Conservation (phyloP, 2,329 filamentous ascomycete genomes). For the Cryphonectria radicalis region DNA sequence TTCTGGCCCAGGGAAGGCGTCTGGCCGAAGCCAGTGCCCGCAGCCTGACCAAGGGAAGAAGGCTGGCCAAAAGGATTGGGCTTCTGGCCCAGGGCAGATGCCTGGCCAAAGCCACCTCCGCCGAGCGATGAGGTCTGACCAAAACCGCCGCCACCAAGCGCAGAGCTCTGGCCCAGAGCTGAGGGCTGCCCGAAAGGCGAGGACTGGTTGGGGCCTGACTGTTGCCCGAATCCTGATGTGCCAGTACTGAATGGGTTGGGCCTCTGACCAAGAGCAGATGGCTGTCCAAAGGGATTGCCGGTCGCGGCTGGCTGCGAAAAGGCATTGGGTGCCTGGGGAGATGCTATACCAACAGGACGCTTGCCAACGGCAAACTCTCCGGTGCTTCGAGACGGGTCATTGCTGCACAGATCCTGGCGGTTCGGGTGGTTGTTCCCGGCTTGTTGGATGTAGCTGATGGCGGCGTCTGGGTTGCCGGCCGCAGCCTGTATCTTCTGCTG, state of each 20-base stretch:
- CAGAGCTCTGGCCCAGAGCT: constrained; percentile 36
- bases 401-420: constrained; percentile 65
- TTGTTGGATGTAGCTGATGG: constrained; percentile 70
- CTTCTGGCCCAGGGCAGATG: constrained; percentile 39
- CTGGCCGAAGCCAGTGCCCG: constrained; percentile 45
- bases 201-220: constrained; percentile 24
- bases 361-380: constrained; percentile 51
- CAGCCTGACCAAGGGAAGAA: constrained; percentile 44
- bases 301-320: constrained; percentile 42
- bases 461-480: constrained; percentile 70
- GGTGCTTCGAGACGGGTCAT: constrained; percentile 46
- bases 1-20: constrained; percentile 37
- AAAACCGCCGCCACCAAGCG: constrained; percentile 36
- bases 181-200: constrained; percentile 43
- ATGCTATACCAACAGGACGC: constrained; percentile 32
- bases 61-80: constrained; percentile 41
- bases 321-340: constrained; percentile 21
- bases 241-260: constrained; percentile 47
- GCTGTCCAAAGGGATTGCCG: constrained; percentile 45
- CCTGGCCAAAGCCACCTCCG: constrained; percentile 26
- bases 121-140: constrained; percentile 44
- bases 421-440: constrained; percentile 76
- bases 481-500: constrained; percentile 74
- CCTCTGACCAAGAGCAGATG: constrained; percentile 40
- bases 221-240: constrained; percentile 29